Conservation (phyloP, 2,329 filamentous ascomycete species). For the Corinectria fuckeliana region DNA sequence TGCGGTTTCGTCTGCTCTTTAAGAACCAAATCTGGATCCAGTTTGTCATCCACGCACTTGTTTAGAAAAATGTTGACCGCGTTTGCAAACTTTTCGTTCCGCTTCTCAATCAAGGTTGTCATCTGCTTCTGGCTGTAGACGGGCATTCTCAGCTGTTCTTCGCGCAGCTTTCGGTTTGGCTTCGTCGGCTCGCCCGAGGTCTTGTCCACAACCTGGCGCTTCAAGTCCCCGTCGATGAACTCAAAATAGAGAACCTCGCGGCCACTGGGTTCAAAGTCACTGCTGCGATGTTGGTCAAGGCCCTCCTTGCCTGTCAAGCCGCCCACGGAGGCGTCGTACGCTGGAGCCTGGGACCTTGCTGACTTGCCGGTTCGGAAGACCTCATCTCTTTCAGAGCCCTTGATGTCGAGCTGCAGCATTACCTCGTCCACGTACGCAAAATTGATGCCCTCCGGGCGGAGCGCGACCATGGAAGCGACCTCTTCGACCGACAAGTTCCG, state of each 20-base stretch:
- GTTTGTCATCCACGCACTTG: constrained; percentile 66
- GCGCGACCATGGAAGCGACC: constrained; percentile 78
- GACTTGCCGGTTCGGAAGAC: constrained; percentile 60
- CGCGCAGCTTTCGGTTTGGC: constrained; percentile 69
- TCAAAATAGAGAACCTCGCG: constrained; percentile 87
- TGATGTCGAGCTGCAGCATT: constrained; percentile 79
- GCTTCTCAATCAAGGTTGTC: constrained; percentile 85
- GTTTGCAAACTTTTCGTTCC: constrained; percentile 81
- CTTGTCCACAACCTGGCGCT: constrained; percentile 74
- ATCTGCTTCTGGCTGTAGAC: constrained; percentile 94
- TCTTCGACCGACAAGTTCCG: constrained; percentile 75
- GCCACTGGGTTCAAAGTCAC: constrained; percentile 39
- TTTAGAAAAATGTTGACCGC: constrained; percentile 81
- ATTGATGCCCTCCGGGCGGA: constrained; percentile 79
- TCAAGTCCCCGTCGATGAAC: constrained; percentile 90
- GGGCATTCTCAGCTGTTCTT: constrained; percentile 88
- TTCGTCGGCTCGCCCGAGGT: constrained; percentile 77
- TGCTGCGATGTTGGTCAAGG: constrained; percentile 40
- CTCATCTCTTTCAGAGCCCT: constrained; percentile 70
- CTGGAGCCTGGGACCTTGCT: constrained; percentile 56
- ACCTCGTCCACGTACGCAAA: constrained; percentile 89
- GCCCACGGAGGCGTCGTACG: constrained; percentile 63
- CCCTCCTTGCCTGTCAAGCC: constrained; percentile 59
- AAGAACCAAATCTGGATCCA: constrained; percentile 73
- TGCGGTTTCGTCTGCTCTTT: constrained; percentile 62